Percentiles rank a stretch among this genome's conserved stretches.
Conservation (phyloP, 1,284 basidiomycete species). For the Rhizoctonia solani region DNA sequence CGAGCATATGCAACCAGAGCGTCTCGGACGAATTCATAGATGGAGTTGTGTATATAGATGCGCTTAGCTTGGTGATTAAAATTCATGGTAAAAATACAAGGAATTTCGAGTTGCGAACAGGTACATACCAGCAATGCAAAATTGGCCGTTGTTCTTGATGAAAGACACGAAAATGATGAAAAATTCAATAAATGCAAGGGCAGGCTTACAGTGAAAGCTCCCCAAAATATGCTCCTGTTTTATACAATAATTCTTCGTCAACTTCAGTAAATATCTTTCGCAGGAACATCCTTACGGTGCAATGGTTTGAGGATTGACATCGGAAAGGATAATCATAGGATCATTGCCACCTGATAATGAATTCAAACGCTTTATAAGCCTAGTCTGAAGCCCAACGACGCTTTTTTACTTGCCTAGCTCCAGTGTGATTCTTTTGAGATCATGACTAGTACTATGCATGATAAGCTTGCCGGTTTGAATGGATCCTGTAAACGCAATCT, state of each 20-base stretch:
- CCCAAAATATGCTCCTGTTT: conserved; percentile 30
- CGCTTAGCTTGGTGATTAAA: conserved; percentile 8
- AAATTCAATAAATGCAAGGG: background rate
- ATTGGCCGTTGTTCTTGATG: conserved; percentile 23
- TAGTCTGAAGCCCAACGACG: background rate
- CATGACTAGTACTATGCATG: conserved; percentile 63
- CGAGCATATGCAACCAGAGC: conserved; percentile 16
- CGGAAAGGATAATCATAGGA: conserved; percentile 21
- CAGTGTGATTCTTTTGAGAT: conserved; percentile 71
- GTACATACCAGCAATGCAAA: conserved; percentile 27
- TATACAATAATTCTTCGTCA: background rate
- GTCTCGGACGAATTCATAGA: conserved; percentile 19
- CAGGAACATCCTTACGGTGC: conserved; percentile 13
- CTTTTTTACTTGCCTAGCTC: conserved; percentile 57
- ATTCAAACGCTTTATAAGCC: background rate
- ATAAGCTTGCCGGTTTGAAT: conserved; percentile 85
- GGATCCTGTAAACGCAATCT: conserved; percentile 51
- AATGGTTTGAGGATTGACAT: background rate
- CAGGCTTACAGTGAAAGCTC: conserved; percentile 6
- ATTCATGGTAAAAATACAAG: background rate
- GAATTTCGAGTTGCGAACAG: background rate
- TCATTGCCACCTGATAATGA: conserved; percentile 20
- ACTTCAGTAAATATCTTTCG: background rate
- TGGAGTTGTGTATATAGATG: conserved; percentile 31
- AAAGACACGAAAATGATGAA: background rate